A percentile compares a stretch with the other conserved stretches of the same genome.
Conservation (phyloP, 176 grass and related monocot genomes). For the Puya raimondii region DNA sequence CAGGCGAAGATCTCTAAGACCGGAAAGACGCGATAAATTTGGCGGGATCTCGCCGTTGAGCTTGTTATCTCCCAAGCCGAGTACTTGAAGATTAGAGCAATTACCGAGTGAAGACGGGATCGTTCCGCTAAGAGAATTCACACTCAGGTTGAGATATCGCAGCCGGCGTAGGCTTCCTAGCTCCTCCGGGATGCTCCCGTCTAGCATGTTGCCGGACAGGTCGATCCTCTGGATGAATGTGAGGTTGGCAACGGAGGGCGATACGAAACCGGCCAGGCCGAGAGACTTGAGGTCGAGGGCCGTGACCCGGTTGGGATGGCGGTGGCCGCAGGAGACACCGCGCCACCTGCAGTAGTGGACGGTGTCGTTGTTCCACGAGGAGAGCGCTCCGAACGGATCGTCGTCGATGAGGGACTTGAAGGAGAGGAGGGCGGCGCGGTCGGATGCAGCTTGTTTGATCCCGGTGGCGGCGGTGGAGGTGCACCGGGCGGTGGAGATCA, state of each 20-base stretch:
- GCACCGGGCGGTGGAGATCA: too few relatives aligned
- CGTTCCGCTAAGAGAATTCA: not conserved
- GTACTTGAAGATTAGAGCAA: conserved; percentile 2
- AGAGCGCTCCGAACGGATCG: not conserved
- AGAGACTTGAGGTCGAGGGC: conserved; percentile 9
- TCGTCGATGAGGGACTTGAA: conserved; percentile 21
- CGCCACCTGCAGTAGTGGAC: conserved; percentile 1
- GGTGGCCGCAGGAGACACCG: conserved; percentile 10
- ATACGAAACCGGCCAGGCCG: conserved; percentile 11
- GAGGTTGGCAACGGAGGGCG: conserved; percentile 1
- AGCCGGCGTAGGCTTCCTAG: conserved; percentile 7
- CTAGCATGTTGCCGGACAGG: conserved; percentile 15
- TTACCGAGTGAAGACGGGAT: conserved; percentile 4
- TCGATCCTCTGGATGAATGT: conserved; percentile 10
- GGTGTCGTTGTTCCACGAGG: conserved; percentile 10
- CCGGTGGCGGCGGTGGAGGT: too few relatives aligned
- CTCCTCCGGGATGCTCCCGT: conserved; percentile 15
- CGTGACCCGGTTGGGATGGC: not conserved
- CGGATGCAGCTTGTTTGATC: too few relatives aligned
- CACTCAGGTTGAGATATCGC: conserved; percentile 7
- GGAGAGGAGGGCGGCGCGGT: conserved; percentile 16
- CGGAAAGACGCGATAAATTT: not conserved
- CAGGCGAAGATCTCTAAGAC: conserved; percentile 6
- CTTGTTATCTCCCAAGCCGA: conserved; percentile 9
- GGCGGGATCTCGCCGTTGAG: conserved; percentile 19